Conservation (phyloP, 495 filamentous ascomycete species). For the Penicillium waksmanii region DNA sequence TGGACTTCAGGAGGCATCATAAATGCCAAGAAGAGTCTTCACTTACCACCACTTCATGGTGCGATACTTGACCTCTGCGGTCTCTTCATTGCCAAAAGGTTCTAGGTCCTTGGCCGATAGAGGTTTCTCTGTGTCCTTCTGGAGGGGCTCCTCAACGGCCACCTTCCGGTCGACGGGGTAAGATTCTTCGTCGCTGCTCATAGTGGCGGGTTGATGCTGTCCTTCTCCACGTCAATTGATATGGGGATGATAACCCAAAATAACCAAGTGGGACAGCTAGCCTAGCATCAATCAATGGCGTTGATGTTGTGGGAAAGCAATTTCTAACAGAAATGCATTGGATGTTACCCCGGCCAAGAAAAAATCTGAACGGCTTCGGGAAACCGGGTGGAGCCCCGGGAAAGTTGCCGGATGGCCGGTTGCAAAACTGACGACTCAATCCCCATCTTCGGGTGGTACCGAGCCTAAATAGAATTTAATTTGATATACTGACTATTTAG, state of each 20-base stretch:
- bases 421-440: not conserved
- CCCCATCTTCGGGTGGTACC: constrained; percentile 5
- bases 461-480: not conserved
- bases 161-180: constrained; percentile 18
- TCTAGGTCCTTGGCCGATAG: constrained; percentile 31
- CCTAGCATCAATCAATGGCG: constrained; percentile 17
- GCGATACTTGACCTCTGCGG: constrained; percentile 45
- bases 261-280: constrained; percentile 11
- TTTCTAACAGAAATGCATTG: constrained; percentile 12
- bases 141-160: constrained; percentile 14
- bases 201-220: constrained; percentile 11
- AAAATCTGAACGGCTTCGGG: constrained; percentile 21
- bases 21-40: not conserved
- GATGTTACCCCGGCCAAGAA: constrained; percentile 24
- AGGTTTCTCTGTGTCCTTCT: constrained; percentile 23
- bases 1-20: not conserved
- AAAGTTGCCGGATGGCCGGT: constrained; percentile 9
- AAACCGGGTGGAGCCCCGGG: constrained; percentile 21
- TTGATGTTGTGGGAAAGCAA: constrained; percentile 6
- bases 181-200: constrained; percentile 27
- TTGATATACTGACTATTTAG: not conserved
- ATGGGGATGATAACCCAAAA: constrained; percentile 9
- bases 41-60: constrained; percentile 52
- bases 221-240: constrained; percentile 7
- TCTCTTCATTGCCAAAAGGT: constrained; percentile 49